These are phyloP conservation scores for Podospora bellae-mahoneyi DNA, from an alignment of 495 filamentous ascomycete genomes.

Conservation along the genomic window DNA sequence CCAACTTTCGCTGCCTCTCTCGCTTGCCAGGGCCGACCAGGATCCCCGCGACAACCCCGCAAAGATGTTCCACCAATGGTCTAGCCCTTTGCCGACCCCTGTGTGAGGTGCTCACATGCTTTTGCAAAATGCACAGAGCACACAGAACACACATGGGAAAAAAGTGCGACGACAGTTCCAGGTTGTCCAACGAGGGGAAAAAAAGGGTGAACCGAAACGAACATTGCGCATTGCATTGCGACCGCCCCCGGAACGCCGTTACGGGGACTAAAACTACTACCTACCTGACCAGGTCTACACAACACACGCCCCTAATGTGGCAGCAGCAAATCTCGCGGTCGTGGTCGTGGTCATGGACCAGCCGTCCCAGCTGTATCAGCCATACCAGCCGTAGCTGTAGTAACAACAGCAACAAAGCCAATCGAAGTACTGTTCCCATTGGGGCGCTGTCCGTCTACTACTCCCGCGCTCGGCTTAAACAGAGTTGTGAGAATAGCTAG, in stretches of 20 bases:
- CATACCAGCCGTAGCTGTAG: neutral
- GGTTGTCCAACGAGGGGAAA: neutral
- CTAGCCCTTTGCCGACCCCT: neutral
- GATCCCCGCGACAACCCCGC: conserved; percentile 11
- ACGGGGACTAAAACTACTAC: neutral
- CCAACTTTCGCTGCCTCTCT: conserved; percentile 10
- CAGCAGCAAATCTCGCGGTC: neutral
- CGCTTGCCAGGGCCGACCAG: conserved; percentile 12
- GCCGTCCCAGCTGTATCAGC: neutral
- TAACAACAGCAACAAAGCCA: neutral
- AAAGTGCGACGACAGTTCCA: conserved; percentile 1
- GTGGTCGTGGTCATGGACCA: neutral
- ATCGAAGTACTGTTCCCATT: neutral
- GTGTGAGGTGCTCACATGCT: conserved; percentile 11
- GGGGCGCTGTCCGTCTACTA: neutral
- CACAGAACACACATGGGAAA: neutral
- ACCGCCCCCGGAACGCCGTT: neutral
- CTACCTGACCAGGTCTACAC: neutral
- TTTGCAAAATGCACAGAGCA: conserved; percentile 1
- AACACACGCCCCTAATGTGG: conserved; percentile 4
- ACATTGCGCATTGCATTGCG: conserved; percentile 12
- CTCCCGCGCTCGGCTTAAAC: conserved; percentile 13
- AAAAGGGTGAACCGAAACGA: conserved; percentile 16
- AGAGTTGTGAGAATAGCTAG: conserved; percentile 26
- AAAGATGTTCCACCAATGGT: conserved; percentile 22